Evolutionary conservation across 2,329 filamentous ascomycete genomes (phyloP), one percentile per base, ranked within the genome.

Genomic region (Parascedosporium putredinis): DNA sequence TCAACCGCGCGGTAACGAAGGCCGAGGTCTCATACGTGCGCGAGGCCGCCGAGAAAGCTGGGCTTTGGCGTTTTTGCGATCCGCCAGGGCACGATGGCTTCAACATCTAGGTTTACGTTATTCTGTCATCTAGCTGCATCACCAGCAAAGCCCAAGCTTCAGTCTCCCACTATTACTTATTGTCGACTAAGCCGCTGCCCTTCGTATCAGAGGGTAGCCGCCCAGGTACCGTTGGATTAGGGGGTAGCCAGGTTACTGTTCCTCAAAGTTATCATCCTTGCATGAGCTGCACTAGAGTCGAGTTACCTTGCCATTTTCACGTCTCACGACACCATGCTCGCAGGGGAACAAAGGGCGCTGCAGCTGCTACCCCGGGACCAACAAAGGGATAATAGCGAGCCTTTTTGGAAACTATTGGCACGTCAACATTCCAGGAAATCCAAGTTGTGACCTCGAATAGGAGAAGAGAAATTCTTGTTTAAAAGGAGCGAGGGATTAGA

Each of bases 21-120:
- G 70, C 79, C 2, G 87, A 94, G 62, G 66, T 91, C 6, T 78
- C 75, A 0, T 70, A 68, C 4, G 84, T 91, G 2, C 74, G 78
- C 50, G 72, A 73, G 55, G 85, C 84, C 2, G 88, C 87, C 1
- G 73, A 81, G 56, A 70, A 78, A 33, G 84, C 82, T 42, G 86
- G 88, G 0, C 66, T 93, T 16, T 93, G 86, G 87, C 72, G 87
- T 18, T 88, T 93, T 61, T 81, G 84, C 52, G 86, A 93, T 52
- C 69, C 74, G 24, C 74, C 74, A 2, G 65, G 60, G 50, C 73
- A 77, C 52, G 70, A 70, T 25, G 73, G 73, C 7, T 78, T 76
- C 61, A 71, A 67, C 52, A 67, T 77, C 10, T 75, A n/a, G n/a
- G n/a, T n/a, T 59, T 67, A 24, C 20, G 18, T 6, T n/a, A 16